phyloP scores from a whole-genome alignment of 2,329 filamentous ascomycete genomes.

The Cytospora schulzeri region DNA sequence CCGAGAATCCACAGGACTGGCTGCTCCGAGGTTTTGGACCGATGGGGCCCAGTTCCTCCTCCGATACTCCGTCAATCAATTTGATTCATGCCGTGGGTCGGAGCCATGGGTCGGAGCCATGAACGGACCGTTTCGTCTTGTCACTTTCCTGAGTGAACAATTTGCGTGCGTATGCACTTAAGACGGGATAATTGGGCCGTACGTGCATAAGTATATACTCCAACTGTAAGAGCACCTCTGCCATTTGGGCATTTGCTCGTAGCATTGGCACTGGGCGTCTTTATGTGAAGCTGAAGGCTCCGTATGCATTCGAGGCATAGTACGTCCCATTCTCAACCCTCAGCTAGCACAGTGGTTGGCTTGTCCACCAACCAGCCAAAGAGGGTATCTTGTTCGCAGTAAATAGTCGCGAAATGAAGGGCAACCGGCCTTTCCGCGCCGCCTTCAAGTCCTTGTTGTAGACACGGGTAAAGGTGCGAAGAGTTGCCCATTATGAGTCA shows the following conservation, averaged over 20 bases:
- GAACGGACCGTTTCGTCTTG: not conserved
- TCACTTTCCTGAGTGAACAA: not conserved
- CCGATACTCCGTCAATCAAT: not conserved
- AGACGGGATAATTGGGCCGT: no score
- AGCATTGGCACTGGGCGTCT: no score
- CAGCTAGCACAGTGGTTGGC: not conserved
- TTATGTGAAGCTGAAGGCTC: not conserved
- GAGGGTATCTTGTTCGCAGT: not conserved
- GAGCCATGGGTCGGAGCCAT: not conserved
- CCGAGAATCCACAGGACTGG: not conserved
- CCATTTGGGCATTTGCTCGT: no score
- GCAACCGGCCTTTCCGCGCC: not conserved
- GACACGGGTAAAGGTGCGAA: not conserved
- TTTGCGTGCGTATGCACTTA: no score
- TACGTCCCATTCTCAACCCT: not conserved
- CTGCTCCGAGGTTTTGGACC: not conserved
- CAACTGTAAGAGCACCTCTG: not conserved
- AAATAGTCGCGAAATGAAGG: not conserved
- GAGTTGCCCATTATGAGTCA: not conserved
- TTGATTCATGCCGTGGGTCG: not conserved
- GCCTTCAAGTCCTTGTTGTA: not conserved
- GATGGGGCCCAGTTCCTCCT: not conserved
- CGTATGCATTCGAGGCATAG: conserved; percentile 10
- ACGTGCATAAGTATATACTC: not conserved
- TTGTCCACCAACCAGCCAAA: not conserved